These are phyloP conservation scores for Talaromyces sp. DNA, from an alignment of 2,329 filamentous ascomycete species.

Conservation along the genomic window DNA sequence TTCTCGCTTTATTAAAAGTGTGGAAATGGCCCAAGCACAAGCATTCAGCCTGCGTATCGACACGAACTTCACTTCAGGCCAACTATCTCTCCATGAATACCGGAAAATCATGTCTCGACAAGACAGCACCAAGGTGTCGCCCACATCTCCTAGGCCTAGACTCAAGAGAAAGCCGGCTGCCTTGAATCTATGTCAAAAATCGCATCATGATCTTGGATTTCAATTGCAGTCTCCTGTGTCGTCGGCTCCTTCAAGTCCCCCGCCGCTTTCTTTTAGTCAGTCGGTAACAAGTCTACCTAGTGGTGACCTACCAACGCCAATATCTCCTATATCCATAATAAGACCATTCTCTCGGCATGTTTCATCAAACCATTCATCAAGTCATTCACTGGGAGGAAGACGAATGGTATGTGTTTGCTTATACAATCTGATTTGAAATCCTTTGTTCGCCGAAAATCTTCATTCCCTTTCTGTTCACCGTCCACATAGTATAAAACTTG, in stretches of 20 bases:
- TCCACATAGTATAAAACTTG: background rate
- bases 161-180: slow-evolving; percentile 34
- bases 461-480: background rate
- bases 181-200: slow-evolving; percentile 29
- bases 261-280: slow-evolving; percentile 37
- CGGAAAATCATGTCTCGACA: slow-evolving; percentile 33
- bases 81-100: slow-evolving; percentile 35
- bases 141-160: slow-evolving; percentile 23
- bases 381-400: background rate
- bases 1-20: background rate
- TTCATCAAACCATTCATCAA: background rate
- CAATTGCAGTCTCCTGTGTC: slow-evolving; percentile 24
- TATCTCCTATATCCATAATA: slow-evolving; percentile 9
- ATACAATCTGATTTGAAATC: background rate
- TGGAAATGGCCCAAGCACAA: slow-evolving; percentile 8
- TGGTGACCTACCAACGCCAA: slow-evolving; percentile 17
- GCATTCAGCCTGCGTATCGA: slow-evolving; percentile 10
- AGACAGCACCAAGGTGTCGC: slow-evolving; percentile 23
- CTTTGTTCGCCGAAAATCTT: background rate
- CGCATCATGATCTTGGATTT: slow-evolving; percentile 12
- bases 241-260: slow-evolving; percentile 33
- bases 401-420: slow-evolving; percentile 12
- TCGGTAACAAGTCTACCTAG: slow-evolving; percentile 25
- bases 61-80: slow-evolving; percentile 21
- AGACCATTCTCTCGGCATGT: slow-evolving; percentile 7